These are phyloP conservation scores for Cryptomeria japonica DNA, from an alignment of 75 land plant species.

Conservation along the genomic window DNA sequence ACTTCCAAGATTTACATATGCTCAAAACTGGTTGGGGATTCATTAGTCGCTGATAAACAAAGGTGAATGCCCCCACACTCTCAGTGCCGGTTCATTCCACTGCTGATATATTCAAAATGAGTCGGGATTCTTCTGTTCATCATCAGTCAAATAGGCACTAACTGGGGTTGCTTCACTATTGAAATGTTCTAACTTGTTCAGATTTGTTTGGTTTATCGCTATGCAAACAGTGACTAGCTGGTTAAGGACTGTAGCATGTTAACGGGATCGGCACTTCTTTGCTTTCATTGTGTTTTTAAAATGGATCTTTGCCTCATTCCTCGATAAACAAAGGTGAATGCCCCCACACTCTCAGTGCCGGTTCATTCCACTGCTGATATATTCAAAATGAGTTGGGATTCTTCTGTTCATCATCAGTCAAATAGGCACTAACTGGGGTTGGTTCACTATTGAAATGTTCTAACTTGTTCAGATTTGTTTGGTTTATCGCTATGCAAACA, in stretches of 20 bases:
- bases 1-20: neutral
- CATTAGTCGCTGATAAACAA: neutral
- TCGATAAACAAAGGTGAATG: no score
- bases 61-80: neutral
- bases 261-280: neutral
- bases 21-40: neutral
- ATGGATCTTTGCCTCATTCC: neutral
- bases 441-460: no score
- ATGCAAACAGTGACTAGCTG: neutral
- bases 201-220: neutral
- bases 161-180: no score
- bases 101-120: neutral
- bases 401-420: no score
- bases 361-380: no score
- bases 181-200: neutral
- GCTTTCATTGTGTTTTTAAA: neutral
- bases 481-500: neutral
- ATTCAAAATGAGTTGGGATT: no score
- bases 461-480: neutral
- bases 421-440: no score
- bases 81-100: neutral
- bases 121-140: no score
- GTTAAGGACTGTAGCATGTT: no score
- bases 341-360: no score
- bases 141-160: no score